phyloP scores from a whole-genome alignment of 2,329 filamentous ascomycete genomes.

The Aureobasidium sp. region DNA sequence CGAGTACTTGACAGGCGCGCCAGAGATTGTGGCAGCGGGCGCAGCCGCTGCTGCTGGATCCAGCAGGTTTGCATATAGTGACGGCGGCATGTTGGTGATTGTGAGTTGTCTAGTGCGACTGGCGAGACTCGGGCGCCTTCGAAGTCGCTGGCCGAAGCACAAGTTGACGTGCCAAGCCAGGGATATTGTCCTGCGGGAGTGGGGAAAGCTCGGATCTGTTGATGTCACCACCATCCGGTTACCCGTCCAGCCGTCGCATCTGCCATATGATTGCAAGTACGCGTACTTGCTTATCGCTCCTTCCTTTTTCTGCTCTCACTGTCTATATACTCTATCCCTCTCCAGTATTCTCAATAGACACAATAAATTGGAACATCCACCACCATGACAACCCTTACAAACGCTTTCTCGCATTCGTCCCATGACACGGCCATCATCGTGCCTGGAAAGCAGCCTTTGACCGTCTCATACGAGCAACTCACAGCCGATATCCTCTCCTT shows the following conservation, averaged over 20 bases:
- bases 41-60: conserved; percentile 35
- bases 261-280: neutral
- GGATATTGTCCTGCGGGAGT: neutral
- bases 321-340: neutral
- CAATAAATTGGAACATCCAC: neutral
- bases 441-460: conserved; percentile 56
- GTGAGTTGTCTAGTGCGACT: neutral
- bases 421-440: conserved; percentile 60
- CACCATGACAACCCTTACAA: conserved; percentile 48
- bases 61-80: conserved; percentile 78
- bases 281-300: conserved; percentile 1
- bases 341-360: neutral
- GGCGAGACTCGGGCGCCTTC: neutral
- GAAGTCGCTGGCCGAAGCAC: neutral
- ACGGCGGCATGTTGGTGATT: conserved; percentile 26
- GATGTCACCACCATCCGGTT: neutral
- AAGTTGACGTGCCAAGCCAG: neutral
- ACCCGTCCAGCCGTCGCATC: neutral
- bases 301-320: neutral
- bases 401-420: conserved; percentile 45
- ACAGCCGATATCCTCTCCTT: conserved; percentile 57
- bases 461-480: conserved; percentile 62
- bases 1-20: conserved; percentile 64
- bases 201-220: neutral
- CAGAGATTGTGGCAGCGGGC: conserved; percentile 58